Evolutionary conservation across 352 stramenopile species (phyloP).

Genomic region (Globisporangium nagaii): DNA sequence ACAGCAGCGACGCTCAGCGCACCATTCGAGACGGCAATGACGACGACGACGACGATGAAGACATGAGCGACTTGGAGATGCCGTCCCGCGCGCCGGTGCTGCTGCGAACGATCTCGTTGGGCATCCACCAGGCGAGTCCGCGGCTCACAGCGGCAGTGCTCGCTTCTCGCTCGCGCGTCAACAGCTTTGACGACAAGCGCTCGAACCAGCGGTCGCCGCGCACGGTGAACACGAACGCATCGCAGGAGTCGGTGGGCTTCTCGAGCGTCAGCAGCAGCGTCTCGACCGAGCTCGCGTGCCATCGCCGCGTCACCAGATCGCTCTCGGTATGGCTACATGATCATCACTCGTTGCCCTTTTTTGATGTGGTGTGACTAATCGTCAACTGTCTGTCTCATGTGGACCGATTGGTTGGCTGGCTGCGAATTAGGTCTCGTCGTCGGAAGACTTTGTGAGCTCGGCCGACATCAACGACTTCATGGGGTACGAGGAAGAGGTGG

Average conservation of each 20-base stretch:
- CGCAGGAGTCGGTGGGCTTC: slow-evolving; percentile 25
- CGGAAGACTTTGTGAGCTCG: slow-evolving; percentile 18
- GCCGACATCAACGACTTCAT: slow-evolving; percentile 46
- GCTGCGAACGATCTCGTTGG: slow-evolving; percentile 40
- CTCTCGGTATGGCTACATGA: slow-evolving; percentile 38
- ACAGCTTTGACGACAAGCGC: slow-evolving; percentile 23
- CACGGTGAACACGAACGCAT: slow-evolving; percentile 8
- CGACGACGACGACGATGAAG: slow-evolving; percentile 12
- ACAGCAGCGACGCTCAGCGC: background rate
- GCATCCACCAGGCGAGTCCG: slow-evolving; percentile 34
- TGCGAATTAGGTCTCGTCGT: slow-evolving; percentile 17
- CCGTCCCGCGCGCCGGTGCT: slow-evolving; percentile 26
- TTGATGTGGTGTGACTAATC: background rate
- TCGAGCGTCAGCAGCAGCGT: slow-evolving; percentile 61
- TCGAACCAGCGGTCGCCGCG: slow-evolving; percentile 5
- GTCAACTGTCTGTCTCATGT: no score
- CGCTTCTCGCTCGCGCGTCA: slow-evolving; percentile 32
- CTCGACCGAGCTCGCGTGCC: slow-evolving; percentile 42
- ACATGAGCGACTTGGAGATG: slow-evolving; percentile 13
- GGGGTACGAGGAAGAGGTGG: slow-evolving; percentile 44
- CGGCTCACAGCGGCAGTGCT: slow-evolving; percentile 37
- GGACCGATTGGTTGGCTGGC: no score
- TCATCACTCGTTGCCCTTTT: background rate
- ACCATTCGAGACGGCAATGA: slow-evolving; percentile 5
- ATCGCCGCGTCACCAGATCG: slow-evolving; percentile 51